phyloP scores from a whole-genome alignment of 148 eudicot species.

The Vaccinium darrowii region DNA sequence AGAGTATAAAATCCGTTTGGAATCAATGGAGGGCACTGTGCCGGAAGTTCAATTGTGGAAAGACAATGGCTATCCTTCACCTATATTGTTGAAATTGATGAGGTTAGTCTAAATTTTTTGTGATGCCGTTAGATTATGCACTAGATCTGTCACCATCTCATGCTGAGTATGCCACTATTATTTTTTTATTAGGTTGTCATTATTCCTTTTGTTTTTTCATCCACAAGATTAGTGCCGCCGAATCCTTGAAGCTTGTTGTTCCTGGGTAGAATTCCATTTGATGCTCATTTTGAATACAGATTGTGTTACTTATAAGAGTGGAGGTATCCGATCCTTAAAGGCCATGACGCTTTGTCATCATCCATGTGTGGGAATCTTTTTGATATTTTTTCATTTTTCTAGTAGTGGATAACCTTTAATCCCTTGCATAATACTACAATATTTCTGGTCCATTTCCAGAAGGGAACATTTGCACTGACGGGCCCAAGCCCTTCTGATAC shows the following conservation, averaged over 20 bases:
- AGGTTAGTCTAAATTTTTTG: constrained; percentile 40
- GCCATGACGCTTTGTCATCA: background rate
- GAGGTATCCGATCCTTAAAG: background rate
- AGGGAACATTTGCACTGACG: background rate
- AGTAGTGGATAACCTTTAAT: background rate
- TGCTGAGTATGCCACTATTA: background rate
- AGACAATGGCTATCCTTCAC: constrained; percentile 72
- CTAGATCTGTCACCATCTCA: constrained; percentile 8
- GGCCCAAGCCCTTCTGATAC: background rate
- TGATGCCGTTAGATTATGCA: constrained; percentile 4
- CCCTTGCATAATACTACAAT: background rate
- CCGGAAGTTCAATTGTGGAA: constrained; percentile 64
- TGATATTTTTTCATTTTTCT: background rate
- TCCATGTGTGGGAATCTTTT: background rate
- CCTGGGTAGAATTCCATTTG: background rate
- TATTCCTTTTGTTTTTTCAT: background rate
- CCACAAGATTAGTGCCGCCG: background rate
- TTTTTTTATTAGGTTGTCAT: background rate
- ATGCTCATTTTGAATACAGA: background rate
- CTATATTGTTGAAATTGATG: constrained; percentile 67
- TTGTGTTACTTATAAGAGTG: background rate
- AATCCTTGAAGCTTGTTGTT: background rate
- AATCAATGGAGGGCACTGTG: constrained; percentile 42
- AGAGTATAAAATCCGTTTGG: constrained; percentile 38
- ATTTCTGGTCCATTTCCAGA: background rate